A percentile compares a stretch with the other conserved stretches of the same genome.
Evolutionary conservation across 176 grass and related monocot species (phyloP).

Genomic region (Tillandsia leiboldiana): DNA sequence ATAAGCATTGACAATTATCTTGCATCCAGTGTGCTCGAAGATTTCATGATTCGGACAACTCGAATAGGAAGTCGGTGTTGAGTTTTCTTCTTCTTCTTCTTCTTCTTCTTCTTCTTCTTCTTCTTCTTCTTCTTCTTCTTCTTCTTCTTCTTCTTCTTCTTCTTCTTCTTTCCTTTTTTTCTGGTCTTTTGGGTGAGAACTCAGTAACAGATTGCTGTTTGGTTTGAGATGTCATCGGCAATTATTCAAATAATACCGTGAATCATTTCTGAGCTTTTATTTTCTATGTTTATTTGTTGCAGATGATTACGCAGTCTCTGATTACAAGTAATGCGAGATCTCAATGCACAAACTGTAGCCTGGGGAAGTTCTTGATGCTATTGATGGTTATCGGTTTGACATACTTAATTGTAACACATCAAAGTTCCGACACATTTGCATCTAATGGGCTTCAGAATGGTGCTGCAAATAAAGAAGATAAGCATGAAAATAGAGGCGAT

Average conservation of each 20-base stretch:
- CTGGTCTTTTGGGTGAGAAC: not conserved
- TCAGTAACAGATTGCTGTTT: not conserved
- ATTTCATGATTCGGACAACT: no score
- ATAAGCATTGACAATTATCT: no score
- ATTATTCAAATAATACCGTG: not conserved
- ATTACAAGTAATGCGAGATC: slow-evolving; percentile 37
- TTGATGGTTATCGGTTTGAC: slow-evolving; percentile 58
- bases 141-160: no score
- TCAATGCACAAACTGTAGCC: slow-evolving; percentile 54
- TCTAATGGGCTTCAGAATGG: slow-evolving; percentile 34
- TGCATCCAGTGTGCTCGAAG: no score
- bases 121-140: no score
- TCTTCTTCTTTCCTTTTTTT: no score
- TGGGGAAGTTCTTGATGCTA: slow-evolving; percentile 78
- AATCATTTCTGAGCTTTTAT: not conserved
- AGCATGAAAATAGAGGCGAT: slow-evolving; percentile 30
- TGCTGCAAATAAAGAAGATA: slow-evolving; percentile 13
- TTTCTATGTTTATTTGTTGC: slow-evolving; percentile 21
- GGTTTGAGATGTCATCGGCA: not conserved
- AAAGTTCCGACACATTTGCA: slow-evolving; percentile 35
- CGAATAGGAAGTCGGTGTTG: no score
- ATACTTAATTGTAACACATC: slow-evolving; percentile 47
- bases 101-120: no score
- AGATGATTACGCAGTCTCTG: slow-evolving; percentile 43
- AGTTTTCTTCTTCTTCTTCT: no score